A percentile compares a stretch with the other conserved stretches of the same genome.
Conservation (phyloP, 139 green algal species). For the Medakamo hakoo region DNA sequence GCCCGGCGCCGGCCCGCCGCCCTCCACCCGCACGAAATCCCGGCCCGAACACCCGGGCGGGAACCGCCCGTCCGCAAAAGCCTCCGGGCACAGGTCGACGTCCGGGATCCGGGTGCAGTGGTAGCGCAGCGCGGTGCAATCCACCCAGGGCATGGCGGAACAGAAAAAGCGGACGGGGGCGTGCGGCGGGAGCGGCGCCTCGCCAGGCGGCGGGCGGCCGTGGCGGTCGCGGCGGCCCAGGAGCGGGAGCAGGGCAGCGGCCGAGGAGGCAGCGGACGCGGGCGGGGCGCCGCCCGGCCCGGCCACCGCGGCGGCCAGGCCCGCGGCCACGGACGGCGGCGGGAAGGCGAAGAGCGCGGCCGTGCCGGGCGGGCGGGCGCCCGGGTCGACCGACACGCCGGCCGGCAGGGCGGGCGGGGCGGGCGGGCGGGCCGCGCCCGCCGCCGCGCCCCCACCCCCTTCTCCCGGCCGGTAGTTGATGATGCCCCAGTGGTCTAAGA, state of each 20-base stretch:
- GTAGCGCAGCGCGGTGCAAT: conserved; percentile 65
- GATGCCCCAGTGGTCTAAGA: conserved; percentile 68
- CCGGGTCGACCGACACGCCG: too few species aligned
- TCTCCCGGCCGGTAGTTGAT: conserved; percentile 54
- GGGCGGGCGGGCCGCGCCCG: background rate
- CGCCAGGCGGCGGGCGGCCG: background rate
- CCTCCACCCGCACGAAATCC: conserved; percentile 75
- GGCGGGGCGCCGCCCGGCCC: too few species aligned
- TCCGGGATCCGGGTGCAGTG: conserved; percentile 63
- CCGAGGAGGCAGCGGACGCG: too few species aligned
- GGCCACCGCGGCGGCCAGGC: conserved; percentile 6
- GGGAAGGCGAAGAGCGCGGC: conserved; percentile 8
- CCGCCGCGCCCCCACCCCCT: background rate
- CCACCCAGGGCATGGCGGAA: conserved; percentile 50
- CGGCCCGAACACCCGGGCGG: conserved; percentile 38
- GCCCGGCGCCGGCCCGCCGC: background rate
- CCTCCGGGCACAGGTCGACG: conserved; percentile 52
- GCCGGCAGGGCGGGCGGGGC: background rate
- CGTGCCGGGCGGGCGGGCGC: background rate
- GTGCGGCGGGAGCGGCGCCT: background rate
- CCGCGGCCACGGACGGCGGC: conserved; percentile 3
- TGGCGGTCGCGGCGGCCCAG: background rate
- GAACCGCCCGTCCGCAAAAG: conserved; percentile 20
- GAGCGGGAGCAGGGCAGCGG: background rate
- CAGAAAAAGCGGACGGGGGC: conserved; percentile 37